phyloP scores from a whole-genome alignment of 2,329 filamentous ascomycete species.

The Tolypocladium sp. region DNA sequence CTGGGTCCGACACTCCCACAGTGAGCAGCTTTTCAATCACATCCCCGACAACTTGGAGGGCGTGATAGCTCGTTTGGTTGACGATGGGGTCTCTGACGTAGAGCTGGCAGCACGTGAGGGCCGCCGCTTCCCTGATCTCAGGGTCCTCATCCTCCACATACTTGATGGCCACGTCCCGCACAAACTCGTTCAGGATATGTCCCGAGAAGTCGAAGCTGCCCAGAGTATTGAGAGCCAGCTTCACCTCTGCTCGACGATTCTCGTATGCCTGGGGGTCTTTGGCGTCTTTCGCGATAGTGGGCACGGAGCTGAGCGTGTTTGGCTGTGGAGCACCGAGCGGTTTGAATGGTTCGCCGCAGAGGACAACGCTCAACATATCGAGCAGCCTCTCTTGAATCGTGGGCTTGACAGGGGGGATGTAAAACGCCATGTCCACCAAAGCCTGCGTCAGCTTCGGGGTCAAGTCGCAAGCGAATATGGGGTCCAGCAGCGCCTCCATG shows the following conservation, averaged over 20 bases:
- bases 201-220: conserved; percentile 96
- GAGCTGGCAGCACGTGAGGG: conserved; percentile 93
- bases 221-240: conserved; percentile 84
- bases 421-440: conserved; percentile 96
- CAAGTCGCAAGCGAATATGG: conserved; percentile 93
- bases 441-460: conserved; percentile 92
- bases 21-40: conserved; percentile 96
- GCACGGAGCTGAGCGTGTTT: conserved; percentile 71
- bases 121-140: conserved; percentile 87
- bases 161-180: conserved; percentile 93
- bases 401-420: conserved; percentile 88
- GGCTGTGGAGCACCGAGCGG: conserved; percentile 80
- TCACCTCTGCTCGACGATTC: conserved; percentile 75
- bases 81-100: conserved; percentile 96
- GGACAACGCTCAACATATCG: conserved; percentile 88
- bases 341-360: conserved; percentile 87
- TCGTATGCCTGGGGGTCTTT: conserved; percentile 79
- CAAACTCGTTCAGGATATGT: conserved; percentile 95
- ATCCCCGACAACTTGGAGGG: conserved; percentile 92
- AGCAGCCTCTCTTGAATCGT: conserved; percentile 90
- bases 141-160: conserved; percentile 96
- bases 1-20: conserved; percentile 85
- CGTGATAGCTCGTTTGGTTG: conserved; percentile 94
- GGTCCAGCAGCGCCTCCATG: conserved; percentile 89
- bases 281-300: conserved; percentile 77